These are phyloP conservation scores for Neonectria sp. DNA, from an alignment of 2,329 filamentous ascomycete species.

Conservation along the genomic window DNA sequence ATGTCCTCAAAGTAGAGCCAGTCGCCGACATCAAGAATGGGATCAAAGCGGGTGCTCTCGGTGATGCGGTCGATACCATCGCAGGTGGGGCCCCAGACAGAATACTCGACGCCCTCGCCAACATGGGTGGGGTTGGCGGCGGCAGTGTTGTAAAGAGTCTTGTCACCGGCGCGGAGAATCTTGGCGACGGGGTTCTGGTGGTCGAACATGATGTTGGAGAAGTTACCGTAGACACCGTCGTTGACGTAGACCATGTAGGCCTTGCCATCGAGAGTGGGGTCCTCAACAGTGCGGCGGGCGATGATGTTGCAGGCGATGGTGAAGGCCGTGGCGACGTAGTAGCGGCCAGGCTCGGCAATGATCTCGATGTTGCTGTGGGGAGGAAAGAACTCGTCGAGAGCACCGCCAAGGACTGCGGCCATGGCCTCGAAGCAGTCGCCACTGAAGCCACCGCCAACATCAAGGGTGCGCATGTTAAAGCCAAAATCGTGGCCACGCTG, in stretches of 20 bases:
- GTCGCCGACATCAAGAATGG: conserved; percentile 90
- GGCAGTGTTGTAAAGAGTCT: conserved; percentile 71
- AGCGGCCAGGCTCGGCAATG: conserved; percentile 96
- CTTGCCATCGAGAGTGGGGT: conserved; percentile 74
- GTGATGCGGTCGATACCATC: conserved; percentile 97
- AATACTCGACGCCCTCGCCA: conserved; percentile 81
- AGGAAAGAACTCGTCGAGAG: conserved; percentile 91
- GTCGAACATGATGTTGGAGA: conserved; percentile 99
- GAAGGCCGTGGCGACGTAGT: conserved; percentile 94
- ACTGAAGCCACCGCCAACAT: conserved; percentile 95
- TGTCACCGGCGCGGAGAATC: conserved; percentile 76
- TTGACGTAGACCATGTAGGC: conserved; percentile 99
- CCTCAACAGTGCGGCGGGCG: conserved; percentile 88
- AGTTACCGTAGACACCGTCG: conserved; percentile 98
- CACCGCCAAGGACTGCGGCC: conserved; percentile 83
- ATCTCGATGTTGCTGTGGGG: conserved; percentile 79
- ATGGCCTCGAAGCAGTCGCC: conserved; percentile 93
- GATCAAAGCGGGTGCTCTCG: conserved; percentile 82
- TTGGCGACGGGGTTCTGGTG: conserved; percentile 93
- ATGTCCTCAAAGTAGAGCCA: conserved; percentile 99
- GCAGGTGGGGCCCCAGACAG: conserved; percentile 97
- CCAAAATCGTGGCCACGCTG: conserved; percentile 85
- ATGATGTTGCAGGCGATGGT: conserved; percentile 97
- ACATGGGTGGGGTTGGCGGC: conserved; percentile 63
- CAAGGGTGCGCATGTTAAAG: conserved; percentile 87